A percentile compares a stretch with the other conserved stretches of the same genome.
Conservation (phyloP, 2,329 filamentous ascomycete genomes). For the Hypocrella siamensis region DNA sequence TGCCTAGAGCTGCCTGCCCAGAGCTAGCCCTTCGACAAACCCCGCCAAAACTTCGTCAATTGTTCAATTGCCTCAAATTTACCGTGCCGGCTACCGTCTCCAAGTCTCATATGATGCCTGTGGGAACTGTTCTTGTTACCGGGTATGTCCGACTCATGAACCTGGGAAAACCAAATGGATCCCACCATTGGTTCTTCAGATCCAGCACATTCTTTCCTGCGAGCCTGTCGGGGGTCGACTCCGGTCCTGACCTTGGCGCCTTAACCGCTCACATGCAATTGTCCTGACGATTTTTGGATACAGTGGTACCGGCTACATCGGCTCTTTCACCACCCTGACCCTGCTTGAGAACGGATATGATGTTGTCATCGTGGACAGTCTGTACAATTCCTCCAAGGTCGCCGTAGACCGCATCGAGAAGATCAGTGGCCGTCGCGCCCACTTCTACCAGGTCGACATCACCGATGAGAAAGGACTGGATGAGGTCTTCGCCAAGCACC, state of each 20-base stretch:
- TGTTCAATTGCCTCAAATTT: too few species aligned
- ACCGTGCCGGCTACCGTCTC: not conserved
- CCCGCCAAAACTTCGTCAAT: too few species aligned
- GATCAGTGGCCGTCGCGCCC: conserved; percentile 73
- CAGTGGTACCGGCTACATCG: conserved; percentile 98
- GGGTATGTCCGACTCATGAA: conserved; percentile 44
- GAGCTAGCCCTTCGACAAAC: too few species aligned
- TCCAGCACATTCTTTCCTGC: not conserved
- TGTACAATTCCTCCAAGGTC: conserved; percentile 92
- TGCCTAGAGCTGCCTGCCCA: too few species aligned
- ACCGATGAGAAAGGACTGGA: conserved; percentile 74
- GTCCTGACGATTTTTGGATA: conserved; percentile 1
- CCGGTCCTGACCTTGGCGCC: conserved; percentile 1
- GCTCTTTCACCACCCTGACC: conserved; percentile 86
- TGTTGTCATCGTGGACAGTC: conserved; percentile 88
- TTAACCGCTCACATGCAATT: conserved; percentile 2
- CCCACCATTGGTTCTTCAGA: too few species aligned
- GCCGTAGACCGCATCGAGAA: conserved; percentile 90
- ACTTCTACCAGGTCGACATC: conserved; percentile 75
- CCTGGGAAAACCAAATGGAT: too few species aligned
- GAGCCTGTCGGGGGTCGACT: conserved; percentile 7
- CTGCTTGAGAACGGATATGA: conserved; percentile 91
- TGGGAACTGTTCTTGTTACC: conserved; percentile 80
- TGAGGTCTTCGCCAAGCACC: conserved; percentile 74
- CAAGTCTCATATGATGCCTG: conserved; percentile 42